phyloP scores from a whole-genome alignment of 768 basidiomycete genomes.

The Fomitopsis serialis region DNA sequence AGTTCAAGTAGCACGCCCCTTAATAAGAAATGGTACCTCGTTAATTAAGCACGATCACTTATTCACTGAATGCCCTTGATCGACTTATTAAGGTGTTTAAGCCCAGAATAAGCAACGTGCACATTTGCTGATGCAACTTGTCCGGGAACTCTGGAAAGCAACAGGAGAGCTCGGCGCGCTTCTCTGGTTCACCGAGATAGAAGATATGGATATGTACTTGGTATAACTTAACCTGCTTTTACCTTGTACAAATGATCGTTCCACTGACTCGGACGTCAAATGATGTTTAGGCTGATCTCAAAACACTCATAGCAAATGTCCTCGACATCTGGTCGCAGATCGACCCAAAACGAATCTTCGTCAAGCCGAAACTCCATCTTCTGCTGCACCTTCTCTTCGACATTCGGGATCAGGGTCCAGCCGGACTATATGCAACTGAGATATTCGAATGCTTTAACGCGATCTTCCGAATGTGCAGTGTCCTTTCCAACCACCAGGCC shows the following conservation, averaged over 20 bases:
- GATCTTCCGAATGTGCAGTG: constrained; percentile 34
- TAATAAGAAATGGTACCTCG: too few relatives aligned
- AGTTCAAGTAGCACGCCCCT: too few relatives aligned
- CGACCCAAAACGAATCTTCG: constrained; percentile 10
- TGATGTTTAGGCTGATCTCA: constrained; percentile 14
- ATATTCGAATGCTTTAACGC: constrained; percentile 38
- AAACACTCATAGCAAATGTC: constrained; percentile 10
- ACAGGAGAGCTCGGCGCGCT: constrained; percentile 10
- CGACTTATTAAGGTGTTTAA: too few relatives aligned
- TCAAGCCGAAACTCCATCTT: constrained; percentile 15
- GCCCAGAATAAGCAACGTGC: too few relatives aligned
- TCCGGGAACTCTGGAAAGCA: constrained; percentile 14
- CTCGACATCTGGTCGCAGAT: constrained; percentile 10
- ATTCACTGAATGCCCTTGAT: too few relatives aligned
- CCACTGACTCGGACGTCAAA: too few relatives aligned
- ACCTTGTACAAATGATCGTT: too few relatives aligned
- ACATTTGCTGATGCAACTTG: too few relatives aligned
- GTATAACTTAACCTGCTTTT: too few relatives aligned
- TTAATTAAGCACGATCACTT: too few relatives aligned
- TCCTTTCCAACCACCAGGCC: constrained; percentile 37
- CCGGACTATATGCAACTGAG: constrained; percentile 31
- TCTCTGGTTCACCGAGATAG: constrained; percentile 11
- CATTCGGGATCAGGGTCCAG: constrained; percentile 27
- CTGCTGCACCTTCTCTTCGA: constrained; percentile 11
- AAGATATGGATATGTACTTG: constrained; percentile 8